Base-by-base conservation (phyloP, 2,329 filamentous ascomycete genomes). In the Sporothrix brunneoviolacea region DNA sequence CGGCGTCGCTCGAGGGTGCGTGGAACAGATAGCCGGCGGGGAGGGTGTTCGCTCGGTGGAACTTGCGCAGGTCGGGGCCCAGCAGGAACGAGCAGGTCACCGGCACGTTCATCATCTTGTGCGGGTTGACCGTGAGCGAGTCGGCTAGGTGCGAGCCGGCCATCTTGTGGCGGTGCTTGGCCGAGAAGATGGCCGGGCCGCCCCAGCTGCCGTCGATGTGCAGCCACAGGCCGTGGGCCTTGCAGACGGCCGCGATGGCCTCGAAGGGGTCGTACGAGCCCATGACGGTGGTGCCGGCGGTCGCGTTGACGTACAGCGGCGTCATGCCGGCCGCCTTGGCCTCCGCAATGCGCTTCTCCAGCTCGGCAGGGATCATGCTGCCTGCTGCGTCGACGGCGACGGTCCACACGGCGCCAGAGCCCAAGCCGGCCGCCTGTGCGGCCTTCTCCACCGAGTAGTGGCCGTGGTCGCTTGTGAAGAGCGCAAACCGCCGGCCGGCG, bases 401-500 rank as follows among this genome's bases (percentile, higher is more conserved):
- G 22, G 75, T 63, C 66, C 85, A 81, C 22, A 95, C 90, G 55
- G 81, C 81, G 18, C 74, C 71, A 24, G 80, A 83, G 9, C 93
- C 93, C 33, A 98, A 78, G 0, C 93, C 93, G 60, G 86, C 85
- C 62, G 91, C 86, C 63, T 91, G 85, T n/a, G 91, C 91, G 3
- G 90, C 91, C 70, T 97, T 97, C 62, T 95, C 89, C 22, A 97
- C 80, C 5, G 84, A 91, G 72, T 97, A 98, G 73, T 97, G 93
- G 0, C 91, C 91, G 65, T 97, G 90, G 1, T 77, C 82, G 58
- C 83, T 88, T 3, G 91, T 96, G 70, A 97, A 96, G 49, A 96
- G 70, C 18, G 89, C 84, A 60, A 96, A 91, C 18, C 77, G 74
- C 55, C 73, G 68, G 9, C 47, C 51, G 1, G 73, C 77, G 62